Percentiles rank a stretch among this genome's conserved stretches.
These are phyloP conservation scores for Linnemannia elongata DNA, from an alignment of 192 early-diverging fungal genomes.

Conservation along the genomic window DNA sequence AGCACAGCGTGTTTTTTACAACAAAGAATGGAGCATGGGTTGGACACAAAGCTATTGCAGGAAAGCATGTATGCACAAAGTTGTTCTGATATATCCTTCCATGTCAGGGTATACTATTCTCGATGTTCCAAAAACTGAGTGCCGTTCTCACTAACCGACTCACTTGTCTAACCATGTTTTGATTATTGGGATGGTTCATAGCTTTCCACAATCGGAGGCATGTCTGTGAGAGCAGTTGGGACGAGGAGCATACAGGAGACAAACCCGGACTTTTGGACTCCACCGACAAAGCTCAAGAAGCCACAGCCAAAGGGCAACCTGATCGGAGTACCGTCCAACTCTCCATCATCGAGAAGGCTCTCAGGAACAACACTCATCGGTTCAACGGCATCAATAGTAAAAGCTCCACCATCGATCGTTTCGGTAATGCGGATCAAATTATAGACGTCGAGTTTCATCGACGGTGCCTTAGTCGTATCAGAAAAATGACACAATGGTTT, in stretches of 20 bases:
- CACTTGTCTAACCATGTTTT: neutral
- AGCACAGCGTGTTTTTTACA: neutral
- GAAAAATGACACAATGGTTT: too few species aligned
- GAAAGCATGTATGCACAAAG: neutral
- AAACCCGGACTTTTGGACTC: slow-evolving; percentile 11
- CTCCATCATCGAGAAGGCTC: neutral
- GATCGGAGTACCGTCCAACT: slow-evolving; percentile 45
- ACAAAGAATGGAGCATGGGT: neutral
- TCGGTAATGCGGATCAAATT: slow-evolving; percentile 5
- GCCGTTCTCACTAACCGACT: too few species aligned
- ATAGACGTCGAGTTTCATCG: neutral
- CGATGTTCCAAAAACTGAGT: too few species aligned
- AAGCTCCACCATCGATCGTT: neutral
- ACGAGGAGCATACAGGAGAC: neutral
- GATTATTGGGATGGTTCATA: neutral
- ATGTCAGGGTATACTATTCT: too few species aligned
- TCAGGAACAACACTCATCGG: neutral
- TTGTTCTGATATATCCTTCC: neutral
- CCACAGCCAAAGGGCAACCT: slow-evolving; percentile 23
- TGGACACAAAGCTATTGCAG: neutral
- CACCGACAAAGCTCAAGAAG: neutral
- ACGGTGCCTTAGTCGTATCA: too few species aligned
- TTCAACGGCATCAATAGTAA: neutral
- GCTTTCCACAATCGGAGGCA: neutral
- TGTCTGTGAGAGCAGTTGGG: neutral